phyloP scores from a whole-genome alignment of 441 rosid genomes.

The Eruca vesicaria region DNA sequence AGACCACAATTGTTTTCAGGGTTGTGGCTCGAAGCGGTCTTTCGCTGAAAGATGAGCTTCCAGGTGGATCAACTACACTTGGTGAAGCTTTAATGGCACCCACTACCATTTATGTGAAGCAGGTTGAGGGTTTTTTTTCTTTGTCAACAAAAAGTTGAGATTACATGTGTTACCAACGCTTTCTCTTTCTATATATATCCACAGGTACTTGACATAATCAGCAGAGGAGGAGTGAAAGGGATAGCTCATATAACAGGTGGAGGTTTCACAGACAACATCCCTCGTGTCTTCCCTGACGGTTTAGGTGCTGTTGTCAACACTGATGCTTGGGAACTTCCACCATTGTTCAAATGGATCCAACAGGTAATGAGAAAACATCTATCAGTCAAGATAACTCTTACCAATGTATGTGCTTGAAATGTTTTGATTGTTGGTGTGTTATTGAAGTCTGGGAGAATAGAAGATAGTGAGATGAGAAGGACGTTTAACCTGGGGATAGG shows the following conservation, averaged over 20 bases:
- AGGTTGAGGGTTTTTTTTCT: constrained; percentile 53
- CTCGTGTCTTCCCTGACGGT: constrained; percentile 80
- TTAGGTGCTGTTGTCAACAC: constrained; percentile 69
- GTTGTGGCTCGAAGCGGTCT: constrained; percentile 65
- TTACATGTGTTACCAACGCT: background rate
- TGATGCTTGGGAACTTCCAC: constrained; percentile 73
- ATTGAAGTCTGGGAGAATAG: constrained; percentile 62
- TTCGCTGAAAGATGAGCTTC: constrained; percentile 65
- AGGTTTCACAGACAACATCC: constrained; percentile 90
- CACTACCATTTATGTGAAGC: constrained; percentile 82
- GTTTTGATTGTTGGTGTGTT: background rate
- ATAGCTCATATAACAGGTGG: constrained; percentile 96
- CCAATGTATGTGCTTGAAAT: background rate
- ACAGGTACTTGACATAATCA: constrained; percentile 78
- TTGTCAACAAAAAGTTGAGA: background rate
- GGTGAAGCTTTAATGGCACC: constrained; percentile 96
- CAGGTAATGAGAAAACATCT: constrained; percentile 45
- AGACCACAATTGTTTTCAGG: constrained; percentile 37
- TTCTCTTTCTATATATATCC: background rate
- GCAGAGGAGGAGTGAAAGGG: constrained; percentile 89
- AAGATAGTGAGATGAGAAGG: constrained; percentile 77
- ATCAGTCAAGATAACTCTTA: background rate
- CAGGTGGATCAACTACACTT: constrained; percentile 51
- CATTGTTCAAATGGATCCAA: constrained; percentile 86
- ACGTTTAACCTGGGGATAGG: background rate